Percentiles rank a stretch among this genome's conserved stretches.
phyloP scores from a whole-genome alignment of 148 eudicot species.

The Drosera capensis region DNA sequence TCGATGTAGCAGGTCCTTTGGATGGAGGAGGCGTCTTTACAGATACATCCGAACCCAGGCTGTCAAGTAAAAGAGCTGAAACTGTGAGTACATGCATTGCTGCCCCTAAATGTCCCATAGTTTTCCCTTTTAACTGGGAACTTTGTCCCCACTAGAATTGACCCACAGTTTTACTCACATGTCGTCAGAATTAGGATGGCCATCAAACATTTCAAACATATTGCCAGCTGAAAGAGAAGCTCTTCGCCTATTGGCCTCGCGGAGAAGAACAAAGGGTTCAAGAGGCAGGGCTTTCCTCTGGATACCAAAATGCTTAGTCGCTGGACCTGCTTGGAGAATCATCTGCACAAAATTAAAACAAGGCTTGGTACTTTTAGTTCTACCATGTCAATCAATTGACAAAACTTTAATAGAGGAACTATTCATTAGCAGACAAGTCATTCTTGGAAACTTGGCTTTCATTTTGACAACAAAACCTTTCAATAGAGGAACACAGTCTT shows the following conservation, averaged over 20 bases:
- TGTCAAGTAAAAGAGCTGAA: no score
- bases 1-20: conserved; percentile 29
- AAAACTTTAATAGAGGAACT: neutral
- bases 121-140: neutral
- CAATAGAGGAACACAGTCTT: no score
- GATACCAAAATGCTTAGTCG: conserved; percentile 73
- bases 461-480: neutral
- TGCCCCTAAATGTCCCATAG: no score
- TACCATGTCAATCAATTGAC: neutral
- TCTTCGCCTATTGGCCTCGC: conserved; percentile 91
- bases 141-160: neutral
- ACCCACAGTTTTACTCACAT: conserved; percentile 24
- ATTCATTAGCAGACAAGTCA: neutral
- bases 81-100: no score
- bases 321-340: conserved; percentile 62
- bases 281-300: conserved; percentile 84
- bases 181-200: conserved; percentile 30
- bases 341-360: conserved; percentile 28
- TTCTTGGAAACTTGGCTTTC: neutral
- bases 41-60: conserved; percentile 34
- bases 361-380: neutral
- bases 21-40: conserved; percentile 18
- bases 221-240: conserved; percentile 87
- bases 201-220: conserved; percentile 54
- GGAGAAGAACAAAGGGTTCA: conserved; percentile 76